Base-by-base conservation (phyloP, 1,139 yeast genomes). In the Pichia sp. region DNA sequence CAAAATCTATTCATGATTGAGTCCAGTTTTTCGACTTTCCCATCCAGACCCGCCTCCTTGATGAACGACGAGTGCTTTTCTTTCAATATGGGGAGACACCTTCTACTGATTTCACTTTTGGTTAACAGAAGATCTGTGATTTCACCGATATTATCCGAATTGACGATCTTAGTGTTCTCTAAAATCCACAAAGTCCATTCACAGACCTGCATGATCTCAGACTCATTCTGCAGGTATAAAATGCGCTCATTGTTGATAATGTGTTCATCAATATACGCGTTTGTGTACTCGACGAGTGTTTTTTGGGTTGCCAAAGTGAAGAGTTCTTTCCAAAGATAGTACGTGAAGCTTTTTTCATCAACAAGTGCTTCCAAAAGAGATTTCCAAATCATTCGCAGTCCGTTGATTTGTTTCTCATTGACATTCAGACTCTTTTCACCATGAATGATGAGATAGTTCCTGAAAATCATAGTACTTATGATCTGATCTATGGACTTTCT, bases 401-500 rank as follows among this genome's bases (percentile, higher is more conserved):
- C 58, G 20, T 45, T 44, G 4, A 39, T 36, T 29, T 52, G 52
- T 17, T 47, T 51, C n/a, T 45, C 51, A 30, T 35, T 48, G 22
- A 51, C 23, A 3, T 34, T 35, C 15, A 36, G 35, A 11, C 39
- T 30, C 8, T 40, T 38, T n/a, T 41, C 39, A 6, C 43, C 49
- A 24, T 47, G 45, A 3, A 50, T 19, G 14, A 59, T 40, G 17
- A 59, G 37, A 27, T 48, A 44, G 27, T 51, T 55, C 27, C 49
- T 43, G 29, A 44, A 41, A 3, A 57, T 20, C 27, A 58, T 19
- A n/a, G 38, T 39, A 8, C 47, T 33, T 1, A 37, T 29, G 2
- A 38, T 24, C 7, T 22, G 22, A 13, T 69, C 70, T 3, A 69
- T 69, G 30, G 36, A 54, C 36, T 66, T 67, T 38, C 59, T 59